These are phyloP conservation scores for Cucurbita ficifolia DNA, from an alignment of 306 rosid genomes.

Conservation along the genomic window DNA sequence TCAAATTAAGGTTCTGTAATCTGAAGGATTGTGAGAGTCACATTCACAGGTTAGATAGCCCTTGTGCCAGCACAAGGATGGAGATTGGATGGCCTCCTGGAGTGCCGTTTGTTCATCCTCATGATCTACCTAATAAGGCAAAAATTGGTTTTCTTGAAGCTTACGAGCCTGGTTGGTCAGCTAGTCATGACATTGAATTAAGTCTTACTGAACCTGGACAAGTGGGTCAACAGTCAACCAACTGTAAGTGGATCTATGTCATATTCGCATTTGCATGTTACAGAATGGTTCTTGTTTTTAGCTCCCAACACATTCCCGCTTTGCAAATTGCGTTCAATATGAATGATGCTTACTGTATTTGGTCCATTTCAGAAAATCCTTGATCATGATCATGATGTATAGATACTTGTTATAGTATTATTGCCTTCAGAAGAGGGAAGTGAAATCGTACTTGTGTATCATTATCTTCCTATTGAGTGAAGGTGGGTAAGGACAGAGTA, in stretches of 20 bases:
- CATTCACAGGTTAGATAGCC: constrained; percentile 61
- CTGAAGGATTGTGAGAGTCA: constrained; percentile 96
- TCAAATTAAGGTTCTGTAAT: constrained; percentile 92
- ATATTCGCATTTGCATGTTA: constrained; percentile 17
- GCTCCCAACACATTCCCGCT: background rate
- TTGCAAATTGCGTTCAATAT: background rate
- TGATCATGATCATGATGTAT: background rate
- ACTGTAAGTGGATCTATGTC: constrained; percentile 41
- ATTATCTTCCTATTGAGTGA: background rate
- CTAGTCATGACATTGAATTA: constrained; percentile 55
- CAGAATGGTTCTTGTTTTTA: background rate
- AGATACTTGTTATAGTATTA: background rate
- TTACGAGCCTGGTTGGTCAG: constrained; percentile 98
- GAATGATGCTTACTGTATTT: background rate
- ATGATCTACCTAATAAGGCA: constrained; percentile 92
- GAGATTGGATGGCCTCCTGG: constrained; percentile 96
- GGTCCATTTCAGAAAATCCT: background rate
- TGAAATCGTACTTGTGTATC: background rate
- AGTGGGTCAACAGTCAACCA: constrained; percentile 62
- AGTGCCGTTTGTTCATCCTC: constrained; percentile 98
- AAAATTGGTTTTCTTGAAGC: constrained; percentile 96
- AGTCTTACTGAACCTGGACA: constrained; percentile 63
- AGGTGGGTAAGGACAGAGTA: background rate
- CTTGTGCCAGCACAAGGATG: constrained; percentile 77
- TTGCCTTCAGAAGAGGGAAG: background rate